Conservation (phyloP, 441 rosid genomes). For the Euphorbia celastroides region DNA sequence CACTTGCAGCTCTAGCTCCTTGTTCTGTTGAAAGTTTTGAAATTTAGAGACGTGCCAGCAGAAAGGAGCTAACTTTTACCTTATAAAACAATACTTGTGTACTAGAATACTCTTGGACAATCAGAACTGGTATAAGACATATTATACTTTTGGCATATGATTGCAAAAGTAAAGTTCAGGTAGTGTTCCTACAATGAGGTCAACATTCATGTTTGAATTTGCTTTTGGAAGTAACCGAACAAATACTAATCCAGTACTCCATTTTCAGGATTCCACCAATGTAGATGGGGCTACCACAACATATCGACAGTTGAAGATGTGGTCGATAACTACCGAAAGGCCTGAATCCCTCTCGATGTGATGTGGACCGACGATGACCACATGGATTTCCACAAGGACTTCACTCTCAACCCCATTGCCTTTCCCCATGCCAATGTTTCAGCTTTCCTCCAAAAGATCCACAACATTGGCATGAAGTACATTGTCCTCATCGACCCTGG, state of each 20-base stretch:
- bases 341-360: slow-evolving; percentile 88
- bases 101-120: no score
- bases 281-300: slow-evolving; percentile 98
- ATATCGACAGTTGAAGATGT: slow-evolving; percentile 92
- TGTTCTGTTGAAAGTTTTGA: not conserved
- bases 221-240: not conserved
- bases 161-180: no score
- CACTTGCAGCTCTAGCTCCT: not conserved
- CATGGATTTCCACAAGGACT: slow-evolving; percentile 92
- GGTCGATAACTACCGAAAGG: slow-evolving; percentile 71
- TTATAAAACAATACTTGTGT: not conserved
- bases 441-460: slow-evolving; percentile 77
- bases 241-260: not conserved
- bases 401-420: slow-evolving; percentile 62
- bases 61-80: not conserved
- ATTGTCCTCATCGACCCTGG: slow-evolving; percentile 96
- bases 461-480: slow-evolving; percentile 85
- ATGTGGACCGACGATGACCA: slow-evolving; percentile 98
- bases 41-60: not conserved
- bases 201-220: no score
- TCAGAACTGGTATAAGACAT: no score
- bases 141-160: no score
- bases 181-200: no score
- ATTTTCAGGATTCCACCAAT: slow-evolving; percentile 81
- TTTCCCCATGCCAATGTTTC: slow-evolving; percentile 78